Evolutionary conservation across 108 stramenopile species (phyloP), one percentile per base, ranked within the genome.

Genomic region (Cyclostephanos invisitatus): DNA sequence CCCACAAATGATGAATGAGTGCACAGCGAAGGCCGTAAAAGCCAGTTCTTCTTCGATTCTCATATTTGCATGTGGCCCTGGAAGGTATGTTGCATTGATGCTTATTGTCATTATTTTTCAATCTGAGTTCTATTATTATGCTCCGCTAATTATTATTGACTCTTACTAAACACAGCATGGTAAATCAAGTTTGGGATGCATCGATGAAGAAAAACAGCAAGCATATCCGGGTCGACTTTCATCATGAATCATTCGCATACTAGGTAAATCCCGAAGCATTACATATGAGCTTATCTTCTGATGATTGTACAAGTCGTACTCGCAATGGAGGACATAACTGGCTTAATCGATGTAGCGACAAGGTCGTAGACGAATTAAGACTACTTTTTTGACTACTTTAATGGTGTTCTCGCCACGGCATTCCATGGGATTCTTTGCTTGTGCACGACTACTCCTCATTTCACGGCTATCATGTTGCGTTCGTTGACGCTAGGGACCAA

Each of bases 161-260:
- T 11, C 7, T 15, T 11, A 54, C 2, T 12, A 54, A 54, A 27
- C 9, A 54, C 53, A 54, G 53, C 10, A 54, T 54, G 53, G 53
- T 54, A 0, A 54, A 54, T 54, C 53, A 54, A 36, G 29, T 74
- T 40, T 74, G 73, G 73, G 73, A 74, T 67, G 73, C 62, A 15
- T 67, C 57, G 12, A 74, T 66, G 38, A 74, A 67, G 58, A 66
- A 67, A 61, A 59, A 58, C 36, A 54, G 56, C 46, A 67, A 67
- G 48, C 10, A 2, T 7, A 21, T 74, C 27, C 46, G 73, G 29
- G 73, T 74, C 5, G 73, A 74, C 65, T 74, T 74, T 40, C 56
- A 74, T 67, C 65, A 74, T 67, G 73, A 74, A 25, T 54, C 53
- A 24, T 54, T 54, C 53, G 53, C 22, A 27, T 54, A 12, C 11